Evolutionary conservation across 1,284 basidiomycete species (phyloP).

Genomic region (Rhodotorula mucilaginosa): DNA sequence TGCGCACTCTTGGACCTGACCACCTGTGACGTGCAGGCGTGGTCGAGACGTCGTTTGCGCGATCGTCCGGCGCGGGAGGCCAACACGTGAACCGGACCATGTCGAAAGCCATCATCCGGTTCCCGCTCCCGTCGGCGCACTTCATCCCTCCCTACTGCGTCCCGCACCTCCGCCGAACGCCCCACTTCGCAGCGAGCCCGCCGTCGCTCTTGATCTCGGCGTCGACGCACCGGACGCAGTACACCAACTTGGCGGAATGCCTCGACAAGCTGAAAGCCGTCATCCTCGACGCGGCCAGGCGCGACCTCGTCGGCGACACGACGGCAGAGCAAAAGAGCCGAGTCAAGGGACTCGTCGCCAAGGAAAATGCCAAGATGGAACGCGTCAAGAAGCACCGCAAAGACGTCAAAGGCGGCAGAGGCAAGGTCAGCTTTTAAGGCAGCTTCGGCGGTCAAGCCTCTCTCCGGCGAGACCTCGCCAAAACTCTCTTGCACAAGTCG

Average conservation of each 20-base stretch:
- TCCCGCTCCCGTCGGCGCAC: slow-evolving; percentile 23
- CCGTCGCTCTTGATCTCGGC: slow-evolving; percentile 32
- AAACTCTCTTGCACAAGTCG: no score
- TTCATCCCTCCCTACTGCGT: slow-evolving; percentile 29
- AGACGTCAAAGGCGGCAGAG: slow-evolving; percentile 14
- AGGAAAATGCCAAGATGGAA: slow-evolving; percentile 22
- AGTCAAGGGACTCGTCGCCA: slow-evolving; percentile 20
- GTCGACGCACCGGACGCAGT: slow-evolving; percentile 23
- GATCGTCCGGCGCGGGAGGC: slow-evolving; percentile 43
- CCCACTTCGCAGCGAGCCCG: slow-evolving; percentile 20
- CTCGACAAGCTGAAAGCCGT: slow-evolving; percentile 27
- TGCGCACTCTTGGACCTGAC: background rate
- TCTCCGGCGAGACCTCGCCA: background rate
- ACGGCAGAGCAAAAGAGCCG: slow-evolving; percentile 23
- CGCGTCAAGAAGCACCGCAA: slow-evolving; percentile 29
- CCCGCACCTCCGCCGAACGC: slow-evolving; percentile 16
- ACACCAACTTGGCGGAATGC: slow-evolving; percentile 28
- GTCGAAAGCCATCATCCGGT: slow-evolving; percentile 42
- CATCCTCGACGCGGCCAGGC: slow-evolving; percentile 29
- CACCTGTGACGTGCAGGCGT: slow-evolving; percentile 14
- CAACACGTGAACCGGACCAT: slow-evolving; percentile 45
- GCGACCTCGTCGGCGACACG: slow-evolving; percentile 36
- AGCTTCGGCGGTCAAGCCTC: background rate
- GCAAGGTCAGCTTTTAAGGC: slow-evolving; percentile 6
- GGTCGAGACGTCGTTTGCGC: slow-evolving; percentile 34